A percentile compares a stretch with the other conserved stretches of the same genome.
Evolutionary conservation across 2,329 filamentous ascomycete species (phyloP).

Genomic region (Colletotrichum godetiae): DNA sequence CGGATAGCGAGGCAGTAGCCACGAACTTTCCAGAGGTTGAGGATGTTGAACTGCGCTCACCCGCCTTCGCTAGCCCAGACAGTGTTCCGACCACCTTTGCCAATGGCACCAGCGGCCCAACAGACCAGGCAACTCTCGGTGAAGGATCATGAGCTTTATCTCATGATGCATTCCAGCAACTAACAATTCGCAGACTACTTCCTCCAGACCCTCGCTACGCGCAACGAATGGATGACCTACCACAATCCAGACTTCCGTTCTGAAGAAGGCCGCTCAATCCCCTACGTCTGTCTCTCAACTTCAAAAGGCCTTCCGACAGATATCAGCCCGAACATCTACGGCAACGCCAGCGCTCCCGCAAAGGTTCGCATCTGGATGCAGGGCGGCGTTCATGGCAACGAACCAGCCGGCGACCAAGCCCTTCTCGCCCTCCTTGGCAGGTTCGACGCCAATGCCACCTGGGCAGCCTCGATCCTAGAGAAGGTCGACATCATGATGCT

Average conservation of each 20-base stretch:
- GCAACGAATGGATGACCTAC: constrained; percentile 41
- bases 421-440: constrained; percentile 45
- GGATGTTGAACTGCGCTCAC: constrained; percentile 40
- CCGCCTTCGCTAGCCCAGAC: constrained; percentile 39
- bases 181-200: constrained; percentile 35
- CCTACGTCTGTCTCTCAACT: constrained; percentile 37
- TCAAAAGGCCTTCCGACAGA: background rate
- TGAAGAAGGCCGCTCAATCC: constrained; percentile 40
- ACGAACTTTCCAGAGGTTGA: constrained; percentile 29
- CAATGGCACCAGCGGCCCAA: constrained; percentile 45
- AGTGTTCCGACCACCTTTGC: constrained; percentile 40
- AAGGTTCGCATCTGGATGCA: constrained; percentile 47
- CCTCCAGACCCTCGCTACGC: constrained; percentile 38
- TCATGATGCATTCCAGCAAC: background rate
- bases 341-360: constrained; percentile 27
- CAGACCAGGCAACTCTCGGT: constrained; percentile 36
- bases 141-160: background rate
- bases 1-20: constrained; percentile 39
- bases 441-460: constrained; percentile 42
- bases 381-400: constrained; percentile 47
- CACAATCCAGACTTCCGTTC: constrained; percentile 36
- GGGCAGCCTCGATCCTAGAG: constrained; percentile 42
- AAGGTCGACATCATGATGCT: constrained; percentile 44
- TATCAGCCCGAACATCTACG: constrained; percentile 2
- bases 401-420: constrained; percentile 46